A percentile compares a stretch with the other conserved stretches of the same genome.
Evolutionary conservation across 1,139 yeast species (phyloP).

Genomic region (Yamadazyma pseudoaaseri): DNA sequence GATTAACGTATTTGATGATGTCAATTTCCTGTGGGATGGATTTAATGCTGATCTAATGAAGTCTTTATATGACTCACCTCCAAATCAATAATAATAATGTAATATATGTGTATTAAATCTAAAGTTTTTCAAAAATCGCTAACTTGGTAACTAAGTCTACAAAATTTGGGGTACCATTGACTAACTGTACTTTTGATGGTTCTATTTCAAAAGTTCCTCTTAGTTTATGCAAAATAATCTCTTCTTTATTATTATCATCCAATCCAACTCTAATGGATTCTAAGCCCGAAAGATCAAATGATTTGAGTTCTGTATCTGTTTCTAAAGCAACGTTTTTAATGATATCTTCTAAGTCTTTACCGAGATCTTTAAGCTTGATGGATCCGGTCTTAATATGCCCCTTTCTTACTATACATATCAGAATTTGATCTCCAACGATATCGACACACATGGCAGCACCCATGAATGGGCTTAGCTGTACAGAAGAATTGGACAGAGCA

Average conservation of each 20-base stretch:
- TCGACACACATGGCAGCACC: background rate
- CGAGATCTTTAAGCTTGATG: too few relatives aligned
- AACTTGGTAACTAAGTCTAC: conserved; percentile 1
- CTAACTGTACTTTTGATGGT: background rate
- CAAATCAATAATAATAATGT: background rate
- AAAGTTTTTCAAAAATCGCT: too few relatives aligned
- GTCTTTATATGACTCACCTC: conserved; percentile 7
- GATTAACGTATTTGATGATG: conserved; percentile 6
- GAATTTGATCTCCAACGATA: background rate
- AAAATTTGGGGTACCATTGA: conserved; percentile 3
- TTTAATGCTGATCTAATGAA: conserved; percentile 9
- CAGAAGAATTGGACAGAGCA: background rate
- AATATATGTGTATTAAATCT: conserved; percentile 1
- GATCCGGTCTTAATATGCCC: background rate
- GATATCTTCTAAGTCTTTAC: background rate
- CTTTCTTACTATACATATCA: background rate
- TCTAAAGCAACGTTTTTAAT: too few relatives aligned
- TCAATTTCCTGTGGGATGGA: conserved; percentile 7
- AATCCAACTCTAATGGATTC: background rate
- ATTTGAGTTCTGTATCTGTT: too few relatives aligned
- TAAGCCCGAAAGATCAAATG: background rate
- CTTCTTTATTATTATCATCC: background rate
- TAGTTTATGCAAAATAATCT: background rate
- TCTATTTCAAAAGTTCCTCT: background rate
- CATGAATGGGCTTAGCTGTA: background rate